These are phyloP conservation scores for Suillus subluteus DNA, from an alignment of 768 basidiomycete genomes.

Conservation along the genomic window DNA sequence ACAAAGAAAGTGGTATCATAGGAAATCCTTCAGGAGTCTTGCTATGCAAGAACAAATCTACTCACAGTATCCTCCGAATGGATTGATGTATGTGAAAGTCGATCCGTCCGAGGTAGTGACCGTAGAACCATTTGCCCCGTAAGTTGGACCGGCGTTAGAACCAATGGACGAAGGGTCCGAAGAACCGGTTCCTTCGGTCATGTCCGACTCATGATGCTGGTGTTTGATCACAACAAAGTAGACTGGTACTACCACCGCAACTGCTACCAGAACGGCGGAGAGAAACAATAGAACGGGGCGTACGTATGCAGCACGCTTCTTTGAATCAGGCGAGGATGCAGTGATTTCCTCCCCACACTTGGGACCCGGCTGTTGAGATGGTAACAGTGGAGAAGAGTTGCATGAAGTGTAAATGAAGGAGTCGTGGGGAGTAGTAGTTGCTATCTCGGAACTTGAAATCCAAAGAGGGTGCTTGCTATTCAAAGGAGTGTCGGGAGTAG, in stretches of 20 bases:
- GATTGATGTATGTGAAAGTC: conserved; percentile 76
- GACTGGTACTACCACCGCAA: not conserved
- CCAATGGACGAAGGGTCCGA: not conserved
- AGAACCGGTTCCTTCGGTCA: not conserved
- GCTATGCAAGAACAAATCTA: not conserved
- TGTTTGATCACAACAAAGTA: conserved; percentile 6
- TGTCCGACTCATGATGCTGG: not conserved
- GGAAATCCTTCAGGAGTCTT: not conserved
- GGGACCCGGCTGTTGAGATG: not conserved
- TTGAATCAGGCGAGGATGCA: not conserved
- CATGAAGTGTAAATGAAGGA: not conserved
- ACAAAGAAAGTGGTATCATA: not conserved
- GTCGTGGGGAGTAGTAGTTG: not conserved
- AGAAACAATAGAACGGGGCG: conserved; percentile 1
- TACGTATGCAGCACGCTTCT: not conserved
- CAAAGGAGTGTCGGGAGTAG: conserved; percentile 5
- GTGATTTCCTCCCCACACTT: not conserved
- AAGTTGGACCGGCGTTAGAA: not conserved
- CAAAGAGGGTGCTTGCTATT: not conserved
- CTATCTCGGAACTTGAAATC: not conserved
- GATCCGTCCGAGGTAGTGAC: conserved; percentile 68
- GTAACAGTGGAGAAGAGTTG: conserved; percentile 1
- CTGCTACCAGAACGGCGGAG: not conserved
- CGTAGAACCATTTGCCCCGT: conserved; percentile 61
- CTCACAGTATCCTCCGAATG: conserved; percentile 77